Base-by-base conservation (phyloP, 805 yeast genomes). In the Sugiyamaella boreocaroliniensis region DNA sequence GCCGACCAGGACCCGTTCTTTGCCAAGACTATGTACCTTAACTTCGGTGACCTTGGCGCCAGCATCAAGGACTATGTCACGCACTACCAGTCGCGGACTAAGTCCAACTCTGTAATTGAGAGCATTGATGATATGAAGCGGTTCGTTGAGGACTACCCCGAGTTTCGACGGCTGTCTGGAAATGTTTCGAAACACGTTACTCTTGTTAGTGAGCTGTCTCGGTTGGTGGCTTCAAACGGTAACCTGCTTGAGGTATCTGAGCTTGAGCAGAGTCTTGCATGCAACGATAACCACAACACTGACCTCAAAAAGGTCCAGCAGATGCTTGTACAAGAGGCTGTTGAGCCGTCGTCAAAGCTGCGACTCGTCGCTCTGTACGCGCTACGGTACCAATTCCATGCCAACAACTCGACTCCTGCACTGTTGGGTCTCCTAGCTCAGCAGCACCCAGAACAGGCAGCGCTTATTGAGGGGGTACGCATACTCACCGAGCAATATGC, bases 1-100 rank as follows among this genome's bases (percentile, higher is more conserved):
- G 76, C 79, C 56, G 82, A 78, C 54, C 85, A 81, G 55, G 99
- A 93, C 67, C 68, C 74, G 18, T 93, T 93, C 63, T 93, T 79
- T 68, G 73, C 75, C 34, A 88, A 88, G 53, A 77, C 93, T 2
- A 86, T 89, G 90, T 88, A 80, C 65, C 75, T 86, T 59, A 93
- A 93, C 68, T 95, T 90, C 71, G 99, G 98, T 32, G 98, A 93
- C 65, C 73, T 93, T 50, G 93, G 97, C 43, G 96, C 89, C 41
- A 49, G 80, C 58, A 85, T 93, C 63, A 90, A 88, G 62, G 82
- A 78, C 52, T 88, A 87, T 63, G 97, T 93, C 32, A 83, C 82
- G 51, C 83, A 80, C 45, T 93, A 89, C 68, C 92, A 89, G 64
- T 66, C 74, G 18, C 86, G 86, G 63, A 86, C 97, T 1, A 86